Evolutionary conservation across 208 protist genomes (phyloP), one percentile per base, ranked within the genome.

Genomic region (Leishmania amazonensis): DNA sequence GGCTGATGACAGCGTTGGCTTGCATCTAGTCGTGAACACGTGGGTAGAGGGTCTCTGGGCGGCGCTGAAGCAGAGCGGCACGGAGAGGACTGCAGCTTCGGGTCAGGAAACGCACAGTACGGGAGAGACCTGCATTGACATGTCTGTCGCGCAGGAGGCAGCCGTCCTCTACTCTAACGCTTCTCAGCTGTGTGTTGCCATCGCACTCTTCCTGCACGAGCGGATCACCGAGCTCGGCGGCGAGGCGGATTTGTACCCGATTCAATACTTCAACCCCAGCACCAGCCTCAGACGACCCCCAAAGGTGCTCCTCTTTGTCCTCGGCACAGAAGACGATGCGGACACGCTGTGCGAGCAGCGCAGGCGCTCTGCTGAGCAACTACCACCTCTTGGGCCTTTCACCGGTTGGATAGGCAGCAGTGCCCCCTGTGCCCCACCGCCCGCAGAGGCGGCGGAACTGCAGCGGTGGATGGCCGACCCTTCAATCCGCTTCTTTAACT

Each of bases 11-110:
- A 90, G 82, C 42, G 79, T 94, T 7, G 93, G 90, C 0, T 68
- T 96, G 35, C 89, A 95, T 28, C 35, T 89, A 13, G 87, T 93
- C 11, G 93, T 96, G 38, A 92, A 96, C 17, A 90, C 93, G 40
- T 96, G 90, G 90, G 84, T 78, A 19, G 86, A 68, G 40, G 75
- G 77, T n/a, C 19, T 95, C 45, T 93, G 87, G 89, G 53, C 77
- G 0, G 87, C 87, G 28, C 53, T 93, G 45, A 77, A 79, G 47
- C 72, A 47, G 42, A 67, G 58, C 21, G 54, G 31, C 47, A 65
- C 28, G 35, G 68, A 67, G 40, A 40, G 11, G 15, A 38, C 42
- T 2, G 65, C 65, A 3, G 73, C 72, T 1, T 49, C 79, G 3
- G 77, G 70, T 2, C 57, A 64, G 7, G 74, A 81, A 8, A 83